Conservation (phyloP, 495 filamentous ascomycete species). For the Venustampulla echinocandica region DNA sequence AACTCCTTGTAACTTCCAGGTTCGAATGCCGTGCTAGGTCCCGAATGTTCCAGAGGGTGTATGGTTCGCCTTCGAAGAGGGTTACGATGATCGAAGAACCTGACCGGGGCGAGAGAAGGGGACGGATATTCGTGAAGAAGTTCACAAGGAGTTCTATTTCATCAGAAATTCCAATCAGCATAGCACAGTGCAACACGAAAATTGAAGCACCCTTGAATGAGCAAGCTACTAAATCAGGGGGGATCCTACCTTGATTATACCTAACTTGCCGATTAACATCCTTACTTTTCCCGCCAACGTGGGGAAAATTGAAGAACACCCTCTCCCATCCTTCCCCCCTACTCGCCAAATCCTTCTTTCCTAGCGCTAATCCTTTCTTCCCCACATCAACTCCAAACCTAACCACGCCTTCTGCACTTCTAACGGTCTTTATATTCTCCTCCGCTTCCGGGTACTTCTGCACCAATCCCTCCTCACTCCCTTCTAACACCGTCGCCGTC, state of each 20-base stretch:
- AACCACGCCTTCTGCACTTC: conserved; percentile 37
- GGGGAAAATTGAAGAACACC: conserved; percentile 93
- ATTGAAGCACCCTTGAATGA: too few relatives aligned
- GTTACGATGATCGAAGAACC: conserved; percentile 70
- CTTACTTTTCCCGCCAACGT: conserved; percentile 81
- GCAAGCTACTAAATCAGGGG: neutral
- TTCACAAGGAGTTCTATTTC: conserved; percentile 60
- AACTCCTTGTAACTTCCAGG: conserved; percentile 66
- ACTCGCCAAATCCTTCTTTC: conserved; percentile 11
- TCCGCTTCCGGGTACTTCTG: conserved; percentile 72
- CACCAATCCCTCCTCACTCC: conserved; percentile 35
- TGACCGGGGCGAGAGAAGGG: conserved; percentile 28
- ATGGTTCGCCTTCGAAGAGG: conserved; percentile 86
- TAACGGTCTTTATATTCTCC: conserved; percentile 48
- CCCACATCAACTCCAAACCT: conserved; percentile 68
- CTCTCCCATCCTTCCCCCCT: conserved; percentile 43
- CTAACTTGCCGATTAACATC: conserved; percentile 94
- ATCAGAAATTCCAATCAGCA: neutral
- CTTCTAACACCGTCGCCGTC: conserved; percentile 45
- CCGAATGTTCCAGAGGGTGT: conserved; percentile 88
- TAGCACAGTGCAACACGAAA: too few relatives aligned
- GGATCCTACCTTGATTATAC: conserved; percentile 60
- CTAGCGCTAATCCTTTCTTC: conserved; percentile 49
- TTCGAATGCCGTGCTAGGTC: conserved; percentile 76
- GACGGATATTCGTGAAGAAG: conserved; percentile 60